Percentiles rank a stretch among this genome's conserved stretches.
Evolutionary conservation across 805 yeast genomes (phyloP).

Genomic region (Ogataea siamensis): DNA sequence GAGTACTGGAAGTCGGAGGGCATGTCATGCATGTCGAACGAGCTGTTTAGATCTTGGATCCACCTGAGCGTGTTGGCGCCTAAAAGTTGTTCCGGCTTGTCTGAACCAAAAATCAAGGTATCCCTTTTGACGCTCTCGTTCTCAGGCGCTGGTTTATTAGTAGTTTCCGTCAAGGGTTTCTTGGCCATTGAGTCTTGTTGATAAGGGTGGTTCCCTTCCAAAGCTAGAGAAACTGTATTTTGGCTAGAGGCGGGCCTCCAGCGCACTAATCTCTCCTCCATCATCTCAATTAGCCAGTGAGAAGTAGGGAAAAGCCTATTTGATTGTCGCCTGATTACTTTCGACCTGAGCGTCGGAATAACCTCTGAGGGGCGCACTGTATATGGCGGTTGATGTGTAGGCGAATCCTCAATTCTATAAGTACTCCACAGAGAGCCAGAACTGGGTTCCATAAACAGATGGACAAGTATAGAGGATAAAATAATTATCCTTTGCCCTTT

Average conservation of each 20-base stretch:
- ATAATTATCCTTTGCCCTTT: conserved; percentile 8
- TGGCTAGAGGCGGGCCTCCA: conserved; percentile 35
- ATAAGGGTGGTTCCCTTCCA: conserved; percentile 36
- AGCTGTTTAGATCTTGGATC: conserved; percentile 19
- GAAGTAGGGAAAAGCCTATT: conserved; percentile 29
- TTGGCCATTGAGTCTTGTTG: conserved; percentile 12
- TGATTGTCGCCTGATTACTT: conserved; percentile 30
- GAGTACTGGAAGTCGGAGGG: conserved; percentile 17
- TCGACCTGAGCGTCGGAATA: conserved; percentile 25
- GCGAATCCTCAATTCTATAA: conserved; percentile 10
- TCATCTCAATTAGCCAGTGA: conserved; percentile 26
- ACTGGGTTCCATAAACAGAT: conserved; percentile 9
- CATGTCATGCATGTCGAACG: conserved; percentile 17
- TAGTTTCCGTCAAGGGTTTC: not conserved
- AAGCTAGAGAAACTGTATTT: conserved; percentile 27
- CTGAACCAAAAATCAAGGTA: not conserved
- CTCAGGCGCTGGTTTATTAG: conserved; percentile 4
- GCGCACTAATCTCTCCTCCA: conserved; percentile 38
- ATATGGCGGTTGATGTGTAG: conserved; percentile 26
- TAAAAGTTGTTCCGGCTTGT: conserved; percentile 10
- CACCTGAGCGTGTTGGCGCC: conserved; percentile 17
- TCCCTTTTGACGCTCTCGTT: conserved; percentile 4
- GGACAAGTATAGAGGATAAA: conserved; percentile 3
- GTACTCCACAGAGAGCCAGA: conserved; percentile 12
- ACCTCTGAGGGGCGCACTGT: conserved; percentile 17